Evolutionary conservation across 164 flowering plant genomes (phyloP).

Genomic region (Tinospora cordifolia): DNA sequence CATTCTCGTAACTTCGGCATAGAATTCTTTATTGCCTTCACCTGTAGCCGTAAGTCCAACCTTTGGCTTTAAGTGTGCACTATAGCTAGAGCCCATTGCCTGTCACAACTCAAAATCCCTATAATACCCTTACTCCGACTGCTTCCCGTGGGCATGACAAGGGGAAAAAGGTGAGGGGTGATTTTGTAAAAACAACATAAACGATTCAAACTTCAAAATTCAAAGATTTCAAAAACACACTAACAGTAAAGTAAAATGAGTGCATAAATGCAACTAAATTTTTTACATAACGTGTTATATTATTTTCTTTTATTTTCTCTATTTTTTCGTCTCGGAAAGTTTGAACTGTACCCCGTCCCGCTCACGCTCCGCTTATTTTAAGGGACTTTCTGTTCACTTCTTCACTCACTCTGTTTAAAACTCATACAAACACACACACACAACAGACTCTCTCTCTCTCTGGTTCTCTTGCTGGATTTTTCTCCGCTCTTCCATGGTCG

Average conservation of each 20-base stretch:
- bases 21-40: background rate
- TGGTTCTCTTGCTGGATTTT: background rate
- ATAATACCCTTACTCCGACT: background rate
- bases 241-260: background rate
- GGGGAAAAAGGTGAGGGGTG: background rate
- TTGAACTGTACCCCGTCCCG: slow-evolving; percentile 29
- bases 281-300: background rate
- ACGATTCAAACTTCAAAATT: slow-evolving; percentile 1
- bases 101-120: background rate
- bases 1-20: background rate
- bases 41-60: background rate
- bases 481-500: slow-evolving; percentile 5
- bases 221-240: background rate
- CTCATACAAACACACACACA: too few relatives aligned
- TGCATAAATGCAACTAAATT: background rate
- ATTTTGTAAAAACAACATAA: background rate
- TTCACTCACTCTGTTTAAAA: background rate
- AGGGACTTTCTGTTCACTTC: background rate
- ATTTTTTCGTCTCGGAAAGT: slow-evolving; percentile 9
- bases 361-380: slow-evolving; percentile 21
- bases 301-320: background rate
- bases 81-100: background rate
- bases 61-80: background rate
- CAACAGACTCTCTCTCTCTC: slow-evolving; percentile 5
- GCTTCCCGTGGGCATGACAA: background rate